Base-by-base conservation (phyloP, 129 eudicot species). In the Calendula officinalis region DNA sequence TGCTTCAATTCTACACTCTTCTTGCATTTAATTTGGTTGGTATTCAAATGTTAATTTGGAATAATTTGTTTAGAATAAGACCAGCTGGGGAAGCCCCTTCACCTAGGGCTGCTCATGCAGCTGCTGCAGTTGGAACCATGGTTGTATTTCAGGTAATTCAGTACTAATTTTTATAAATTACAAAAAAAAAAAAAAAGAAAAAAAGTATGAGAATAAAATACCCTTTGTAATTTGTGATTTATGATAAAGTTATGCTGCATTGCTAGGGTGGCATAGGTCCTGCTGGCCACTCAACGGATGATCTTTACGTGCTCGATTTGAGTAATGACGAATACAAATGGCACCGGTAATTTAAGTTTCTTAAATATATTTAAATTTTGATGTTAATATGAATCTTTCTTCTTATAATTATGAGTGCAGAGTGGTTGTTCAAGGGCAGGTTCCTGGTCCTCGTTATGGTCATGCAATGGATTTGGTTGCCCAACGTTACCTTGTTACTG, bases 241-340 rank as follows among this genome's bases (percentile, higher is more conserved):
- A 3, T 61, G 60, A 56, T 70, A 53, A 59, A 50, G 58, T 60
- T 66, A 58, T 82, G 61, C 32, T 79, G 41, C 43, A 53, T 72
- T 84, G 74, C 58, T 68, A 92, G 96, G 99, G 99, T 59, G 99
- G 99, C 32, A 92, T 92, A 71, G 96, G 99, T 68, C 96, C 99
- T 13, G 85, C 99, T 49, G 99, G 99, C 39, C 99, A 85, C 79
- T 92, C 99, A 0, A 92, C 99, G 0, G 99, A 92, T 75, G 99
- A 92, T 74, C 82, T 92, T 36, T 88, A 88, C 48, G 95, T 92
- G 75, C 99, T 92, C 14, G 96, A 92, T 71, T 63, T 85, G 83
- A 80, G 87, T 39, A 92, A 85, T 56, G 99, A 92, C 77, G 88
- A 85, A 64, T 92, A 81, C 75, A 92, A 83, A 75, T 92, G 99